A percentile compares a stretch with the other conserved stretches of the same genome.
Evolutionary conservation across 768 basidiomycete species (phyloP).

Genomic region (Sporobolomyces roseus): DNA sequence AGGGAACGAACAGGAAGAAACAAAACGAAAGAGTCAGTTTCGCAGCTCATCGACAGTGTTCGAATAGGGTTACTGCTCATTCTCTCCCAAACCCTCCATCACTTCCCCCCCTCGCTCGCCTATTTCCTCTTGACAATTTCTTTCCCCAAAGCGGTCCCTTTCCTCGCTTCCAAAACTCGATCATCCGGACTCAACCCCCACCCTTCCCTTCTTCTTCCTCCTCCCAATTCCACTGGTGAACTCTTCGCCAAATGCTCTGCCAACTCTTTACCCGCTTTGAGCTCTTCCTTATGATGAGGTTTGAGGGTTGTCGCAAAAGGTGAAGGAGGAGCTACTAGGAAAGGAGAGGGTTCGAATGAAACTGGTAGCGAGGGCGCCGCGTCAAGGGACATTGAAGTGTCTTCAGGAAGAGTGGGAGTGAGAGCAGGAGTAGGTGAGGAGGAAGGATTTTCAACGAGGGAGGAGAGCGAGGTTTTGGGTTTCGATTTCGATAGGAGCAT

Average conservation of each 20-base stretch:
- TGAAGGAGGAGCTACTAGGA: constrained; percentile 1
- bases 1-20: neutral
- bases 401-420: neutral
- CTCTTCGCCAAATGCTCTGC: neutral
- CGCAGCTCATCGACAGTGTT: neutral
- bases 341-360: too few species aligned
- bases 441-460: neutral
- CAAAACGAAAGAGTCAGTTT: constrained; percentile 43
- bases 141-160: constrained; percentile 56
- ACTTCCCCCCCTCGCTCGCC: constrained; percentile 26
- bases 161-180: constrained; percentile 71
- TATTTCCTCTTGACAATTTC: neutral
- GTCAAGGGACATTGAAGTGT: too few species aligned
- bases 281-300: neutral
- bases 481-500: constrained; percentile 12
- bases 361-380: too few species aligned
- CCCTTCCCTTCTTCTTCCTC: neutral
- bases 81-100: neutral
- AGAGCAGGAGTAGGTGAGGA: too few species aligned
- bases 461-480: neutral
- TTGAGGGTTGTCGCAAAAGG: neutral
- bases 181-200: constrained; percentile 92
- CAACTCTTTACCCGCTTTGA: neutral
- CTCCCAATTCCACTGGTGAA: neutral
- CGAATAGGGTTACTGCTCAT: neutral